A percentile compares a stretch with the other conserved stretches of the same genome.
These are phyloP conservation scores for Ceratocystis cubensis DNA, from an alignment of 2,329 filamentous ascomycete genomes.

Conservation along the genomic window DNA sequence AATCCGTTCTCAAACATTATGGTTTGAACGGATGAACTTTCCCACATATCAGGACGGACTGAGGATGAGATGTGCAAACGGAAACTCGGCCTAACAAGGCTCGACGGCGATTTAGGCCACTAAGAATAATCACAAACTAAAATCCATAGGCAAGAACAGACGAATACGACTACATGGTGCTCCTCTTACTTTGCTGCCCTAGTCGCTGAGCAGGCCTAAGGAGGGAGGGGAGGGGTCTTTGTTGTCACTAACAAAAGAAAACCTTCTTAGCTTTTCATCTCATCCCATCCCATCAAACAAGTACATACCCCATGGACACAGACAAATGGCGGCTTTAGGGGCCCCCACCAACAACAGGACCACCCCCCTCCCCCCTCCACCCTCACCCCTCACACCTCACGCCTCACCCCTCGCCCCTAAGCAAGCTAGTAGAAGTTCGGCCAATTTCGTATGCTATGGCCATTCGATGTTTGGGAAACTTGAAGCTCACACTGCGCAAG, in stretches of 20 bases:
- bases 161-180: neutral
- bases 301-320: too few relatives aligned
- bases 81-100: neutral
- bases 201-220: neutral
- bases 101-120: neutral
- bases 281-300: too few relatives aligned
- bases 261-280: too few relatives aligned
- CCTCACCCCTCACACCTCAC: too few relatives aligned
- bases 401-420: neutral
- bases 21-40: conserved; percentile 8
- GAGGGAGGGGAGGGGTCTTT: too few relatives aligned
- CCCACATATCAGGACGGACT: neutral
- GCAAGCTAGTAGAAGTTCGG: neutral
- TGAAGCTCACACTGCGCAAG: neutral
- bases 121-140: neutral
- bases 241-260: too few relatives aligned
- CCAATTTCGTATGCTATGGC: neutral
- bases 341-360: too few relatives aligned
- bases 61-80: neutral
- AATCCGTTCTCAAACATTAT: neutral
- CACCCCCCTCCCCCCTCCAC: neutral
- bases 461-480: neutral
- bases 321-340: too few relatives aligned
- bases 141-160: neutral
- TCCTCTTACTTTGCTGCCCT: neutral